Percentiles rank a stretch among this genome's conserved stretches.
Conservation (phyloP, 2,329 filamentous ascomycete species). For the Neonectria faginata region DNA sequence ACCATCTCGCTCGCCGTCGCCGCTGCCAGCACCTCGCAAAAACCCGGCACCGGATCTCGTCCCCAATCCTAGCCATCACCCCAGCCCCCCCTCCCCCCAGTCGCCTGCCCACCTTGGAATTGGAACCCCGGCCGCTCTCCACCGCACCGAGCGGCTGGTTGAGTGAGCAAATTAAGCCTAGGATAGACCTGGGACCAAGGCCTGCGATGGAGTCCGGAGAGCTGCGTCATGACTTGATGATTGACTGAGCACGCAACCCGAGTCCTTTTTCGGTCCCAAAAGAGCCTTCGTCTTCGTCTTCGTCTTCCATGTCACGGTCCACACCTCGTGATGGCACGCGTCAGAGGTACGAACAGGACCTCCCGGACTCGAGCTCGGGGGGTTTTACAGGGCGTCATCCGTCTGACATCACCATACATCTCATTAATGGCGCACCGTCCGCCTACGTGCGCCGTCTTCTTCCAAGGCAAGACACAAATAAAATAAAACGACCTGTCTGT, state of each 20-base stretch:
- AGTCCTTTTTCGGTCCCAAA: constrained; percentile 7
- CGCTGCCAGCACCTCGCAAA: constrained; percentile 25
- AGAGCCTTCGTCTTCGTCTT: background rate
- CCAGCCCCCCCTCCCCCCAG: constrained; percentile 27
- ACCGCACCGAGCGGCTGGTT: constrained; percentile 45
- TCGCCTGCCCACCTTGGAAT: constrained; percentile 8
- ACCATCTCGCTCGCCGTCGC: constrained; percentile 32
- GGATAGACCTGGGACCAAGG: constrained; percentile 26
- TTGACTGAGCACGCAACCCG: constrained; percentile 27
- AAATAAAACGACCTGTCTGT: constrained; percentile 3
- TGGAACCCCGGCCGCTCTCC: constrained; percentile 30
- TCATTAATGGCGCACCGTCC: background rate
- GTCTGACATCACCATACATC: constrained; percentile 3
- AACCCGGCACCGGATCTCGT: constrained; percentile 41
- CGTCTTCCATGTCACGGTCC: too few relatives aligned
- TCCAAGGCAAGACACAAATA: constrained; percentile 1
- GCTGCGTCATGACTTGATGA: constrained; percentile 35
- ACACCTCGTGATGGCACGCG: background rate
- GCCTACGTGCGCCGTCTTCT: background rate
- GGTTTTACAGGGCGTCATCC: background rate
- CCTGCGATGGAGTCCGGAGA: constrained; percentile 13
- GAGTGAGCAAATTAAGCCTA: constrained; percentile 40
- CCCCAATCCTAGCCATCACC: constrained; percentile 31
- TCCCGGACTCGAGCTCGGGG: background rate
- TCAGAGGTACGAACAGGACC: too few relatives aligned